Base-by-base conservation (phyloP, 1,284 basidiomycete genomes). In the Cryptococcus deneoformans region DNA sequence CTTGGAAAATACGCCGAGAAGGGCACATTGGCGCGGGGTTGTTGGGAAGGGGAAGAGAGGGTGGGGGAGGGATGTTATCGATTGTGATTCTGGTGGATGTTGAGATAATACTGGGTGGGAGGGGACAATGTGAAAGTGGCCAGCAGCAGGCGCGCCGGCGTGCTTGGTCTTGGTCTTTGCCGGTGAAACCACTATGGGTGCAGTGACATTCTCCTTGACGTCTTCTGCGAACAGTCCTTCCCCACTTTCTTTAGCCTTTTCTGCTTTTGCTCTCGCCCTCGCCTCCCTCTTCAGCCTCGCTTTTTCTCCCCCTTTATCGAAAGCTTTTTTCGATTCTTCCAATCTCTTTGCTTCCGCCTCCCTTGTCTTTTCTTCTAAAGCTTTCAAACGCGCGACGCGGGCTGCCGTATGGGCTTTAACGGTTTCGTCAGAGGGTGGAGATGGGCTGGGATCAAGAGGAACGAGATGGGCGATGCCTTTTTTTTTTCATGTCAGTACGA, bases 401-500 rank as follows among this genome's bases (percentile, higher is more conserved):
- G 51, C 58, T 1, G 61, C 54, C 3, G 70, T 70, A 43, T 76
- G 66, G 38, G 73, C 69, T 46, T 80, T 76, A 5, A 90, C 75
- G 38, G 85, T 79, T 0, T 75, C 68, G 0, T 77, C 36, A 0
- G 82, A 81, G 0, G 91, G 88, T n/a, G 80, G 68, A 10, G 70
- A 75, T 65, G 90, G 86, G 0, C 88, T 85, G 3, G 69, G 71
- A 3, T 81, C 80, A 61, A 96, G 88, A 67, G 92, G 85, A 20
- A 96, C 80, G 10, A 98, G 79, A 36, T 88, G 81, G 2, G 89
- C 92, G 4, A 87, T 77, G 34, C 84, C 92, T 93, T 35, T 20
- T 20, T 20, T 20, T 20, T 20, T 20, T 20, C 39, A 29, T 40
- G 54, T 60, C 39, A 61, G 57, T 38, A 6, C 6, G 14, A 5